phyloP scores from a whole-genome alignment of 2,329 filamentous ascomycete species.

The Colletotrichum truncatum region DNA sequence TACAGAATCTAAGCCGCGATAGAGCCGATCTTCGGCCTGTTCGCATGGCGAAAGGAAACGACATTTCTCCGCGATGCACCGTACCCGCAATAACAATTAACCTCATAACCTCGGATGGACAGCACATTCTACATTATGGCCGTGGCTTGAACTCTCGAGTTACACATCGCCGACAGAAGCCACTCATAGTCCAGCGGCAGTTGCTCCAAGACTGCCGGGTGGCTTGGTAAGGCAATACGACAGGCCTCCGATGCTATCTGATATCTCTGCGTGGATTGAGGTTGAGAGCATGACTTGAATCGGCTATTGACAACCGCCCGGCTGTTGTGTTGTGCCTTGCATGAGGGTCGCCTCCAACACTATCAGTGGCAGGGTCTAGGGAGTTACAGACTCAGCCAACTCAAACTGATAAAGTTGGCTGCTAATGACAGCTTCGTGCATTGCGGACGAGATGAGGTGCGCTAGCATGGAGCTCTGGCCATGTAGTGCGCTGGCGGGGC shows the following conservation, averaged over 20 bases:
- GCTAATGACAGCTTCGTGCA: slow-evolving; percentile 5
- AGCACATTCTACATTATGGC: too few species aligned
- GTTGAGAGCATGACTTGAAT: background rate
- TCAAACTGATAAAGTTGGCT: background rate
- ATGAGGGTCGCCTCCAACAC: background rate
- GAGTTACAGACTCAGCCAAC: background rate
- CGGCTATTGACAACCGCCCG: background rate
- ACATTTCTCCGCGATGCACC: background rate
- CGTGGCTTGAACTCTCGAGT: too few species aligned
- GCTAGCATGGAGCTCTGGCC: slow-evolving; percentile 23
- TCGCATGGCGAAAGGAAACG: background rate
- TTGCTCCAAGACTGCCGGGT: background rate
- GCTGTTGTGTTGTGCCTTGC: background rate
- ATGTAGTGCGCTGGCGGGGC: background rate
- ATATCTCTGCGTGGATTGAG: too few species aligned
- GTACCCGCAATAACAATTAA: too few species aligned
- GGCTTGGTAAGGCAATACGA: background rate
- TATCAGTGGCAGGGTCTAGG: background rate
- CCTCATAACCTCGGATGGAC: too few species aligned
- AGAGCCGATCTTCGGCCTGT: background rate
- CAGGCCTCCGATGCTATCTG: background rate
- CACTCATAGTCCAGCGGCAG: background rate
- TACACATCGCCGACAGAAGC: background rate
- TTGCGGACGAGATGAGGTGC: background rate
- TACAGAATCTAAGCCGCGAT: background rate